Base-by-base conservation (phyloP, 306 rosid genomes). In the Calophaca sinica region DNA sequence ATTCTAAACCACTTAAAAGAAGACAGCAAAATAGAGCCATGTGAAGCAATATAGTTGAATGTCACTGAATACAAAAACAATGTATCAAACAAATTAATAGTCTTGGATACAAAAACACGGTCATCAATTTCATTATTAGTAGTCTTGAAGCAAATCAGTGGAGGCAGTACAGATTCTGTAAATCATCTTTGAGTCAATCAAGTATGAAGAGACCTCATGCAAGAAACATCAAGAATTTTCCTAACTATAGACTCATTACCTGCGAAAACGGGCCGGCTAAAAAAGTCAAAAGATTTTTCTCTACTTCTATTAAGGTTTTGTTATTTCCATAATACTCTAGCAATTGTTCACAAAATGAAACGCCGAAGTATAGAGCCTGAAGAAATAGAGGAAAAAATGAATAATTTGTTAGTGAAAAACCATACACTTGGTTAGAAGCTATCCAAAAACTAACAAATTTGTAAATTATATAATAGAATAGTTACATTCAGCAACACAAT, bases 351-450 rank as follows among this genome's bases (percentile, higher is more conserved):
- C 99, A 98, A 79, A 96, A 96, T 45, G 99, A 97, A 82, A 92
- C 98, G 71, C 99, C 92, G 71, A 90, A 96, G 84, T 96, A 96
- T 65, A 96, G 91, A 12, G 99, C 99, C 99, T 92, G 91, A 57
- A 32, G 64, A 35, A 33, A 58, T 7, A 39, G 11, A 70, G 52
- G 70, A 6, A 38, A 74, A 59, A 74, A 72, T 31, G 33, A 72
- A 49, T 10, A 52, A 69, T 57, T 12, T 2, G 44, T 55, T 72
- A 63, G 81, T 7, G 9, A 74, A 42, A 31, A 62, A 75, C 78
- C 36, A 5, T 26, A 58, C 72, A 79, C 6, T 60, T 66, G n/a
- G 33, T 29, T 45, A 45, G 10, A 45, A 44, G n/a, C 5, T 63
- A 31, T 42, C 54, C 41, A n/a, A n/a, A 79, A 72, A 55, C 62